Evolutionary conservation across 2,329 filamentous ascomycete genomes (phyloP).

Genomic region (Phoma sp.): DNA sequence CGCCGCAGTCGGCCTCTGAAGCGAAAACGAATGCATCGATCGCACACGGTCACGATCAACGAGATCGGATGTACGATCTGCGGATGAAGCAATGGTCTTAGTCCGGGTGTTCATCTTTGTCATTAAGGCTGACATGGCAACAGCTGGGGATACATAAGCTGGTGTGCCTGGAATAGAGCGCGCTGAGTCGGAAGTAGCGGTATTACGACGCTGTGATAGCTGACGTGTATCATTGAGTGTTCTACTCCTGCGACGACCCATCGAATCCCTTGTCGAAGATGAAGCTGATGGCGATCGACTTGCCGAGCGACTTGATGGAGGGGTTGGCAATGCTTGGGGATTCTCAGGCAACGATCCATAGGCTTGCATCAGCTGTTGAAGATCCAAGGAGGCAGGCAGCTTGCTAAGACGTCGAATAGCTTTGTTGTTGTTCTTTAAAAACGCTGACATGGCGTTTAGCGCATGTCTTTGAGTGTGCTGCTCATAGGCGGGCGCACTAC

Average conservation of each 20-base stretch:
- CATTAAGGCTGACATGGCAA: slow-evolving; percentile 27
- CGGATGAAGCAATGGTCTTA: neutral
- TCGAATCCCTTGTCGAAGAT: neutral
- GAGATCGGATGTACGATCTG: neutral
- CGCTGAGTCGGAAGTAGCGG: slow-evolving; percentile 2
- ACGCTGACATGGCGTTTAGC: slow-evolving; percentile 53
- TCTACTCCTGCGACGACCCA: slow-evolving; percentile 1
- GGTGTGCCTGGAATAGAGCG: slow-evolving; percentile 9
- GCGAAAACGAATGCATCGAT: slow-evolving; percentile 16
- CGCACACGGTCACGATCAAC: slow-evolving; percentile 8
- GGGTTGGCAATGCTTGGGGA: slow-evolving; percentile 18
- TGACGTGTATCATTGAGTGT: neutral
- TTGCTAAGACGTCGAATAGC: slow-evolving; percentile 33
- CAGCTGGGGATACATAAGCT: slow-evolving; percentile 19
- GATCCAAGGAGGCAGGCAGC: slow-evolving; percentile 23
- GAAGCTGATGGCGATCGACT: slow-evolving; percentile 22
- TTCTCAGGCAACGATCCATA: slow-evolving; percentile 15
- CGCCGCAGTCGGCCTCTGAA: neutral
- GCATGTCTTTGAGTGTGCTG: slow-evolving; percentile 54
- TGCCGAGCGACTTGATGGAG: slow-evolving; percentile 27
- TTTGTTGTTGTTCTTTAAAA: slow-evolving; percentile 31
- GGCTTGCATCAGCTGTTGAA: slow-evolving; percentile 27
- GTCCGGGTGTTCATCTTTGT: slow-evolving; percentile 26
- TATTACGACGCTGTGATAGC: slow-evolving; percentile 4
- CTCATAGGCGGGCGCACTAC: slow-evolving; percentile 52